Conservation (phyloP, 2,329 filamentous ascomycete species). For the Neonectria hederae region DNA sequence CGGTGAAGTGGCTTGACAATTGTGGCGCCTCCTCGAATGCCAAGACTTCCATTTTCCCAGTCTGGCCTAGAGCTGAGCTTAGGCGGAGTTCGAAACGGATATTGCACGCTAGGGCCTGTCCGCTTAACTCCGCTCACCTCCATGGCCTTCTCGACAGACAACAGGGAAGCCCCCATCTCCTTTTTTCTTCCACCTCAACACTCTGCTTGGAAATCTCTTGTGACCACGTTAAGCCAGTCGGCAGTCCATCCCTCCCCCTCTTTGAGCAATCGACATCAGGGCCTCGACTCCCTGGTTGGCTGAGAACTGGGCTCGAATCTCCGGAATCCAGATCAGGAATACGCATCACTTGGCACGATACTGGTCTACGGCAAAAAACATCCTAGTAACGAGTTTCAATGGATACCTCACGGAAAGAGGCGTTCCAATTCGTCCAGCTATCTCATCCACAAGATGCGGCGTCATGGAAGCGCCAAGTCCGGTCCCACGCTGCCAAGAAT, state of each 20-base stretch:
- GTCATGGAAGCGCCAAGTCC: slow-evolving; percentile 24
- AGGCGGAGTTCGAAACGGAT: not conserved
- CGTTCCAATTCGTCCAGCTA: slow-evolving; percentile 33
- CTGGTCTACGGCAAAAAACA: too few species aligned
- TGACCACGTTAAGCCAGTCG: too few species aligned
- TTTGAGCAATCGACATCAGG: not conserved
- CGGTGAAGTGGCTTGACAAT: not conserved
- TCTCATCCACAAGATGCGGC: slow-evolving; percentile 26
- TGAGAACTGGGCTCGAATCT: not conserved
- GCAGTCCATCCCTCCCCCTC: not conserved
- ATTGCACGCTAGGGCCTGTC: not conserved
- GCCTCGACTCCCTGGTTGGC: not conserved
- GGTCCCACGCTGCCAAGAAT: slow-evolving; percentile 35
- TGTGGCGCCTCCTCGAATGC: not conserved
- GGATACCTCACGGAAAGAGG: not conserved
- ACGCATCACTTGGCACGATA: slow-evolving; percentile 7
- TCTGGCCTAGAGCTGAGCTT: not conserved
- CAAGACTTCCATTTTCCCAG: not conserved
- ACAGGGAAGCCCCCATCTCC: not conserved
- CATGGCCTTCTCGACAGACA: not conserved
- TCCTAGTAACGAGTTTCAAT: too few species aligned
- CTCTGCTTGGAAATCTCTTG: not conserved
- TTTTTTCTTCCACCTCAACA: not conserved
- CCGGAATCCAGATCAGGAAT: not conserved
- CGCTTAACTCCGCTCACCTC: not conserved